These are phyloP conservation scores for Diaporthe caulivora DNA, from an alignment of 2,329 filamentous ascomycete species.

Conservation along the genomic window DNA sequence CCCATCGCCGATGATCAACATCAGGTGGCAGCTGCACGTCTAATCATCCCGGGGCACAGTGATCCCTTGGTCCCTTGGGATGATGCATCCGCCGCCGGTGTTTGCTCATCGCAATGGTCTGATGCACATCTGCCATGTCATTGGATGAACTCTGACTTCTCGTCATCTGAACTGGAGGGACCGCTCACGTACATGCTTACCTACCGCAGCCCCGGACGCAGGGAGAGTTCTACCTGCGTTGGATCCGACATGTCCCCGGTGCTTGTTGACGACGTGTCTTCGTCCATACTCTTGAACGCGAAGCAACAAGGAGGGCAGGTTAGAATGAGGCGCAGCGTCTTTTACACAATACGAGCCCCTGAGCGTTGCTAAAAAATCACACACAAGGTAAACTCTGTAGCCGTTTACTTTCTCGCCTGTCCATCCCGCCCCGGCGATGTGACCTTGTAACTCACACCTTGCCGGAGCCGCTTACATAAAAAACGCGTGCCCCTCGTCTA, in stretches of 20 bases:
- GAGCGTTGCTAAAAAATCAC: not conserved
- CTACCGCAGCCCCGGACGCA: not conserved
- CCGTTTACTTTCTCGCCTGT: not conserved
- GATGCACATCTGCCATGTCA: not conserved
- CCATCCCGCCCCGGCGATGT: slow-evolving; percentile 14
- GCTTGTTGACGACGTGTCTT: not conserved
- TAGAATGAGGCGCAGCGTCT: not conserved
- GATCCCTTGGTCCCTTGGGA: slow-evolving; percentile 10
- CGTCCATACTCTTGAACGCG: not conserved
- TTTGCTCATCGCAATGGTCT: not conserved
- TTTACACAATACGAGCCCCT: not conserved
- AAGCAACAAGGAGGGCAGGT: not conserved
- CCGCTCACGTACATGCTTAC: no score
- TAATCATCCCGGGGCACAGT: not conserved
- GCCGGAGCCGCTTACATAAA: slow-evolving; percentile 12
- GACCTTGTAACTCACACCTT: not conserved
- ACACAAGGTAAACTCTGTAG: not conserved
- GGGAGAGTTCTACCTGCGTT: no score
- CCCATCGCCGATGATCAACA: not conserved
- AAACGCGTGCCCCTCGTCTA: not conserved
- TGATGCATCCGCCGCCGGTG: not conserved
- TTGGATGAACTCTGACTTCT: slow-evolving; percentile 4
- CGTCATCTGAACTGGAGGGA: slow-evolving; percentile 7
- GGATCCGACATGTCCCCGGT: not conserved
- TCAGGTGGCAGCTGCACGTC: not conserved